These are phyloP conservation scores for Neofusicoccum laricinum DNA, from an alignment of 2,329 filamentous ascomycete species.

Conservation along the genomic window DNA sequence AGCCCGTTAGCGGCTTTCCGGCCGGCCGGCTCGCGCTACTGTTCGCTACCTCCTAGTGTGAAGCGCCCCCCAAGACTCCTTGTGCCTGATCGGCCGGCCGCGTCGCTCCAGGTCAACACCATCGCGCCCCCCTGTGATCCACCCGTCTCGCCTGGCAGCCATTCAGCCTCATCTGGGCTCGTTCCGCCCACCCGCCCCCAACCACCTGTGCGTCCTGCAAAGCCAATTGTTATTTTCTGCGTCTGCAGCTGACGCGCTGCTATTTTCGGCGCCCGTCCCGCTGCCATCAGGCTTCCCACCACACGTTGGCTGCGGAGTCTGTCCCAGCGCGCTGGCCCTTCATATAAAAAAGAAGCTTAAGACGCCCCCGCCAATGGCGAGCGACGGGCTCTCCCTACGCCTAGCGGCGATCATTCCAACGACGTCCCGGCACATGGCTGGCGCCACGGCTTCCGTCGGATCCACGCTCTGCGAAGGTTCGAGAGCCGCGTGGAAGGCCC, in stretches of 20 bases:
- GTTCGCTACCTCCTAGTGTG: background rate
- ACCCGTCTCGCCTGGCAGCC: background rate
- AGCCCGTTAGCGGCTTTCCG: background rate
- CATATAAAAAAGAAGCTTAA: slow-evolving; percentile 9
- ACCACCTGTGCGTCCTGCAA: background rate
- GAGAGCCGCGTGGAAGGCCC: background rate
- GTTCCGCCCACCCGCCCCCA: background rate
- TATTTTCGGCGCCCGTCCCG: background rate
- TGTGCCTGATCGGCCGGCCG: slow-evolving; percentile 1
- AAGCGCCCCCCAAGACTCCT: background rate
- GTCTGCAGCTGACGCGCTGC: too few relatives aligned
- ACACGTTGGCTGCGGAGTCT: background rate
- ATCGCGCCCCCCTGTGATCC: background rate
- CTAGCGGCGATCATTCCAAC: background rate
- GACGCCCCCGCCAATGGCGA: background rate
- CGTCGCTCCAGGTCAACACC: background rate
- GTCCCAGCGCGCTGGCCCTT: background rate
- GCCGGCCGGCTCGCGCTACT: background rate
- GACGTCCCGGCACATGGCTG: background rate
- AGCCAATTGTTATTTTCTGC: background rate
- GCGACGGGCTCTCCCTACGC: background rate
- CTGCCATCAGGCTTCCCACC: background rate
- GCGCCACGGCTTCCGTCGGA: slow-evolving; percentile 1
- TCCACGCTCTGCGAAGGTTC: background rate
- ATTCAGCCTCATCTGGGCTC: background rate